These are phyloP conservation scores for Suillus fuscotomentosus DNA, from an alignment of 768 basidiomycete species.

Conservation along the genomic window DNA sequence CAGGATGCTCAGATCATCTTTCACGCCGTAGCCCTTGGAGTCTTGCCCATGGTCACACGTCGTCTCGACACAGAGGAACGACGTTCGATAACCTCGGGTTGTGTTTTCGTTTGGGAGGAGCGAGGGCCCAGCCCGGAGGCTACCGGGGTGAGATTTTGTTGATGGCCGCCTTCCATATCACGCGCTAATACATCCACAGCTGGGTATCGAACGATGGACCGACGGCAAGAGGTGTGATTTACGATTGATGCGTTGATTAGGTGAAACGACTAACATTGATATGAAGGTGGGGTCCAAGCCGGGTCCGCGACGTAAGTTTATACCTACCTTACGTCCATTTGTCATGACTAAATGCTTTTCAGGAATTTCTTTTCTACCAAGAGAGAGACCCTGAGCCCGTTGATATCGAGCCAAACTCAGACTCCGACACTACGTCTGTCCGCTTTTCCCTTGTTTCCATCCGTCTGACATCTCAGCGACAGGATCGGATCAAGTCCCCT, in stretches of 20 bases:
- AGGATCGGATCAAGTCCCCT: constrained; percentile 31
- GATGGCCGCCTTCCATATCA: background rate
- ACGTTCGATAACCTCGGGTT: constrained; percentile 65
- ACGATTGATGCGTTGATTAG: background rate
- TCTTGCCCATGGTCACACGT: constrained; percentile 66
- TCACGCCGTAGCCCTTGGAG: constrained; percentile 59
- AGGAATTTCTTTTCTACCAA: constrained; percentile 80
- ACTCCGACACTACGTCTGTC: constrained; percentile 50
- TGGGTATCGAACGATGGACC: constrained; percentile 82
- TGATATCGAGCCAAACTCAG: constrained; percentile 47
- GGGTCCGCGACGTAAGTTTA: constrained; percentile 66
- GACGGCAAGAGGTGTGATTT: constrained; percentile 52
- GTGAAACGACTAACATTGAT: background rate
- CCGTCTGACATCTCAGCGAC: constrained; percentile 10
- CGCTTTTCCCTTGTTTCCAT: background rate
- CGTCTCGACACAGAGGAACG: constrained; percentile 78
- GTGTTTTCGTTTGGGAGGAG: constrained; percentile 85
- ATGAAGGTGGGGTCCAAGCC: constrained; percentile 71
- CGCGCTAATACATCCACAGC: constrained; percentile 34
- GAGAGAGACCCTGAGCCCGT: constrained; percentile 58
- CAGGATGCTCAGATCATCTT: constrained; percentile 73
- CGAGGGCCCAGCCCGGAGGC: constrained; percentile 65
- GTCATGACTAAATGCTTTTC: constrained; percentile 7
- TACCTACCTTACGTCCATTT: background rate
- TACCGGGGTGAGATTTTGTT: constrained; percentile 50